Conservation (phyloP, 2,329 filamentous ascomycete genomes). For the Aureobasidium namibiae region DNA sequence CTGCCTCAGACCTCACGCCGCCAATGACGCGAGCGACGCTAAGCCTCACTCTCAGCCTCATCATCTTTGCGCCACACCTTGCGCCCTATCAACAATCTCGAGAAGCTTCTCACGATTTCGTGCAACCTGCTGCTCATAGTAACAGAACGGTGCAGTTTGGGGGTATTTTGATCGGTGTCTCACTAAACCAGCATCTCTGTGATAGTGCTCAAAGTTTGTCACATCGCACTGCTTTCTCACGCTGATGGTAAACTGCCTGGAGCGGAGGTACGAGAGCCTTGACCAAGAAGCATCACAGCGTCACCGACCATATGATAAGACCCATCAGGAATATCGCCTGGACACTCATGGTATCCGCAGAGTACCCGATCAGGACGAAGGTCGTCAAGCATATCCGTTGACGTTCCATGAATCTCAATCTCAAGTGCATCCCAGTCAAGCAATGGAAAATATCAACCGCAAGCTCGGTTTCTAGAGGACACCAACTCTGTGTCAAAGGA, state of each 20-base stretch:
- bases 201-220: background rate
- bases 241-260: too few species aligned
- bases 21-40: background rate
- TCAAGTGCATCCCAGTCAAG: background rate
- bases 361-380: too few species aligned
- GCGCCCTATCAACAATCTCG: background rate
- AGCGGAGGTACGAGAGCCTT: too few species aligned
- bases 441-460: background rate
- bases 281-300: too few species aligned
- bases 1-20: constrained; percentile 5
- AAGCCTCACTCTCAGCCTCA: background rate
- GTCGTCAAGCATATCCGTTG: too few species aligned
- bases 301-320: too few species aligned
- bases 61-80: background rate
- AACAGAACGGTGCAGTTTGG: background rate
- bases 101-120: background rate
- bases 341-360: too few species aligned
- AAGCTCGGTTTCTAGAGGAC: background rate
- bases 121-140: background rate
- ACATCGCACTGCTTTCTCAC: background rate
- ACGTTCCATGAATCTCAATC: too few species aligned
- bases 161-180: background rate
- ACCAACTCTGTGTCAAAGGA: background rate
- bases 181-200: background rate
- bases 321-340: too few species aligned